Percentiles rank a stretch among this genome's conserved stretches.
Evolutionary conservation across 441 rosid species (phyloP).

Genomic region (Oxalis stricta): DNA sequence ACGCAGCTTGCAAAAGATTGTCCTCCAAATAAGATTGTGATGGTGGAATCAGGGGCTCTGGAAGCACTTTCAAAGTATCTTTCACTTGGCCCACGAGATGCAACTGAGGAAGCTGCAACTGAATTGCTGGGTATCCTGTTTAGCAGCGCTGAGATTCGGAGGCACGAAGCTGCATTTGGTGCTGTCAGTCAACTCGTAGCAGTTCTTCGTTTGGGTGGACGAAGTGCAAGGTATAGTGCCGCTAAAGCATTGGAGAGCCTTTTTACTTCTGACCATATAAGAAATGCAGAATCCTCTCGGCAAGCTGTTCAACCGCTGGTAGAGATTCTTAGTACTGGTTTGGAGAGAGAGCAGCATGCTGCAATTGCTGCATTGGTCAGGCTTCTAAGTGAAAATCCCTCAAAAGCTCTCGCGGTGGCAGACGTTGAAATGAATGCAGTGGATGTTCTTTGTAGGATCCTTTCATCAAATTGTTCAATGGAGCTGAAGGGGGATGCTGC

Average conservation of each 20-base stretch:
- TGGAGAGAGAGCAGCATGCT: conserved; percentile 98
- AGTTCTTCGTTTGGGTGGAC: conserved; percentile 93
- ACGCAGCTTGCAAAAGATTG: conserved; percentile 94
- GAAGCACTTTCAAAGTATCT: conserved; percentile 96
- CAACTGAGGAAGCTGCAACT: conserved; percentile 99
- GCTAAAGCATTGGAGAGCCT: conserved; percentile 97
- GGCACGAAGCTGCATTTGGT: conserved; percentile 94
- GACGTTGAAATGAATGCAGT: conserved; percentile 99
- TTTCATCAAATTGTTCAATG: conserved; percentile 82
- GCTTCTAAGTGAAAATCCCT: conserved; percentile 91
- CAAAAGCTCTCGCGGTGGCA: conserved; percentile 91
- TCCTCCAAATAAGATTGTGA: conserved; percentile 76
- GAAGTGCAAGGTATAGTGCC: conserved; percentile 95
- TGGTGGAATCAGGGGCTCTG: conserved; percentile 97
- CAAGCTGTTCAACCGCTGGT: conserved; percentile 99
- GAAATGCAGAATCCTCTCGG: conserved; percentile 86
- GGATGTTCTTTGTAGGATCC: conserved; percentile 97
- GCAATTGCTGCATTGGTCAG: conserved; percentile 96
- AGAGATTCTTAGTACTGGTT: conserved; percentile 91
- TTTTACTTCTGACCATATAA: conserved; percentile 91
- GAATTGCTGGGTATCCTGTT: conserved; percentile 85
- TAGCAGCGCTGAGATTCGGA: conserved; percentile 85
- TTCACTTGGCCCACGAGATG: conserved; percentile 97
- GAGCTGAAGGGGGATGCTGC: conserved; percentile 99
- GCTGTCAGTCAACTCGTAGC: conserved; percentile 97